Conservation (phyloP, 2,329 filamentous ascomycete genomes). For the Pseudomassariella vexata region DNA sequence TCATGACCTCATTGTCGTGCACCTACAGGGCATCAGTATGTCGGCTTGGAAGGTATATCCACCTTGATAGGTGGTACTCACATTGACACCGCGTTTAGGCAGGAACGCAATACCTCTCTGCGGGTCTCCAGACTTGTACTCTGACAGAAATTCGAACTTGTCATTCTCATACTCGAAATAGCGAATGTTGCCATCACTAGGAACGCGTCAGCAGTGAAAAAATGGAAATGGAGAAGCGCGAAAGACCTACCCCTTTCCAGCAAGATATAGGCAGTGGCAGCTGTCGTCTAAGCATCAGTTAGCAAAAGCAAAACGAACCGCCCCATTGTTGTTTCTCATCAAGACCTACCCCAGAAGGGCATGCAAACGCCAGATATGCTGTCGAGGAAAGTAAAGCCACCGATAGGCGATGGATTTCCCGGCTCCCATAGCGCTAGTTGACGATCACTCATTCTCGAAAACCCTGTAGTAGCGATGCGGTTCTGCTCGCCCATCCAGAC, state of each 20-base stretch:
- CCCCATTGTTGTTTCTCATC: constrained; percentile 17
- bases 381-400: constrained; percentile 84
- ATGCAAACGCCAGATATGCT: constrained; percentile 97
- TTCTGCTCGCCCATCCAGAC: constrained; percentile 98
- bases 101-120: constrained; percentile 93
- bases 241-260: constrained; percentile 75
- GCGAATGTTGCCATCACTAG: constrained; percentile 92
- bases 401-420: constrained; percentile 77
- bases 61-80: constrained; percentile 30
- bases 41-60: constrained; percentile 10
- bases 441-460: constrained; percentile 97
- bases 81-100: constrained; percentile 90
- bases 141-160: constrained; percentile 95
- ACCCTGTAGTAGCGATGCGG: constrained; percentile 90
- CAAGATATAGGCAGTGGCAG: constrained; percentile 90
- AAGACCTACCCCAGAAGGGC: constrained; percentile 81
- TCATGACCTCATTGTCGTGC: constrained; percentile 94
- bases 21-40: constrained; percentile 40
- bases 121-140: constrained; percentile 94
- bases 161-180: constrained; percentile 99
- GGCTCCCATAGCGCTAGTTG: constrained; percentile 96
- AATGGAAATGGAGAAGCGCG: background rate
- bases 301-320: too few species aligned
- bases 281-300: constrained; percentile 61
- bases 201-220: constrained; percentile 4